Evolutionary conservation across 352 stramenopile genomes (phyloP).

Genomic region (Blastocystis sp.): DNA sequence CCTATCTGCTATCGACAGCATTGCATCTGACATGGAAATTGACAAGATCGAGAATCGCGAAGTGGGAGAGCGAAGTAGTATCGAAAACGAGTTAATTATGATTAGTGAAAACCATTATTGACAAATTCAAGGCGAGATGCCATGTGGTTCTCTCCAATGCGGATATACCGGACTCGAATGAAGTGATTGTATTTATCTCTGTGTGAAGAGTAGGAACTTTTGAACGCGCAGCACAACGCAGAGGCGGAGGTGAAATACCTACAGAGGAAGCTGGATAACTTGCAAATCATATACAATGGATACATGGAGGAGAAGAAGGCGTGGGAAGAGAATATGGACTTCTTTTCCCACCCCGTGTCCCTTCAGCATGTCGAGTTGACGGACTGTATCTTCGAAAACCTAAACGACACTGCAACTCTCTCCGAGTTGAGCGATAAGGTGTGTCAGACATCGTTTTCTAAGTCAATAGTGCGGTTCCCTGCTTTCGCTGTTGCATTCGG

Average conservation of each 20-base stretch:
- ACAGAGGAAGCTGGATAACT: background rate
- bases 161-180: background rate
- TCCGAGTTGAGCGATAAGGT: conserved; percentile 29
- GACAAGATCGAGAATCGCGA: background rate
- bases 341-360: conserved; percentile 44
- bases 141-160: background rate
- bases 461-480: conserved; percentile 17
- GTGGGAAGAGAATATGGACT: conserved; percentile 63
- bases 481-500: conserved; percentile 1
- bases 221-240: conserved; percentile 19
- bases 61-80: no score
- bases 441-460: background rate
- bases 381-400: conserved; percentile 55
- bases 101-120: background rate
- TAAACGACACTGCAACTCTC: conserved; percentile 52
- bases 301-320: conserved; percentile 39
- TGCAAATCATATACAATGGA: conserved; percentile 13
- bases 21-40: background rate
- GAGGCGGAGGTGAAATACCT: conserved; percentile 20
- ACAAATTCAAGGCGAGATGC: background rate
- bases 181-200: background rate
- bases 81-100: background rate
- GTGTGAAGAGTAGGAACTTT: background rate
- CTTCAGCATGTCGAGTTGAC: background rate
- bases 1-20: background rate